Percentiles rank a stretch among this genome's conserved stretches.
Conservation (phyloP, 1,284 basidiomycete genomes). For the Trichosporon faecale region DNA sequence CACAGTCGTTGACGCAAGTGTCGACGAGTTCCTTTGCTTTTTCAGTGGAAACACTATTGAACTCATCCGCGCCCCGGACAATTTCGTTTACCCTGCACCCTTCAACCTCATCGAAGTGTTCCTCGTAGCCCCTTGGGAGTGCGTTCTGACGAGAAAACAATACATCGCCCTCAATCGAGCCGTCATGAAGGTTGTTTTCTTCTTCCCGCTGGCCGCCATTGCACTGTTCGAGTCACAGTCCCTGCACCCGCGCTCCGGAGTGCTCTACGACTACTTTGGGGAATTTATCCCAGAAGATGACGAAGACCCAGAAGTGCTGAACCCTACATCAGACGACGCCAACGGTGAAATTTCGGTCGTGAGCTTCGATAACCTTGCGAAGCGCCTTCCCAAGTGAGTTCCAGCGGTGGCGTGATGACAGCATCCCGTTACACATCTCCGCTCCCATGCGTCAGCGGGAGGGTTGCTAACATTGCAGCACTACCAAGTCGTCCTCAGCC, state of each 20-base stretch:
- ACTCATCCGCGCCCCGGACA: slow-evolving; percentile 73
- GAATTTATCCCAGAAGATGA: slow-evolving; percentile 59
- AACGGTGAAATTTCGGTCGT: slow-evolving; percentile 64
- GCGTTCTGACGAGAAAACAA: slow-evolving; percentile 31
- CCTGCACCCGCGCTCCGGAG: slow-evolving; percentile 55
- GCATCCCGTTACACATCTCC: too few relatives aligned
- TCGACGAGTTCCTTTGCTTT: slow-evolving; percentile 65
- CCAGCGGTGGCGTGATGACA: neutral
- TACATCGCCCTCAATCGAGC: slow-evolving; percentile 65
- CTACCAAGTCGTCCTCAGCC: too few relatives aligned
- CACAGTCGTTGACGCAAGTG: too few relatives aligned
- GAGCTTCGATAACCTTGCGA: slow-evolving; percentile 69
- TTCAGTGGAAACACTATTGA: slow-evolving; percentile 84
- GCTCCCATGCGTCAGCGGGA: too few relatives aligned
- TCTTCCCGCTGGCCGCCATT: slow-evolving; percentile 69
- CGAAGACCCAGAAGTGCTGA: slow-evolving; percentile 63
- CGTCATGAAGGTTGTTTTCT: slow-evolving; percentile 75
- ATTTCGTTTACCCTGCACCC: slow-evolving; percentile 52
- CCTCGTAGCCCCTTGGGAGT: slow-evolving; percentile 82
- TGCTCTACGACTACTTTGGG: slow-evolving; percentile 67
- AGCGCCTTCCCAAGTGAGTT: slow-evolving; percentile 69
- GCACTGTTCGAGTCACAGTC: slow-evolving; percentile 71
- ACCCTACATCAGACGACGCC: slow-evolving; percentile 57
- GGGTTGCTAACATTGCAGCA: too few relatives aligned
- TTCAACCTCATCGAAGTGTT: slow-evolving; percentile 73